Evolutionary conservation across 148 eudicot genomes (phyloP), one percentile per base, ranked within the genome.

Genomic region (Oxyria digyna): DNA sequence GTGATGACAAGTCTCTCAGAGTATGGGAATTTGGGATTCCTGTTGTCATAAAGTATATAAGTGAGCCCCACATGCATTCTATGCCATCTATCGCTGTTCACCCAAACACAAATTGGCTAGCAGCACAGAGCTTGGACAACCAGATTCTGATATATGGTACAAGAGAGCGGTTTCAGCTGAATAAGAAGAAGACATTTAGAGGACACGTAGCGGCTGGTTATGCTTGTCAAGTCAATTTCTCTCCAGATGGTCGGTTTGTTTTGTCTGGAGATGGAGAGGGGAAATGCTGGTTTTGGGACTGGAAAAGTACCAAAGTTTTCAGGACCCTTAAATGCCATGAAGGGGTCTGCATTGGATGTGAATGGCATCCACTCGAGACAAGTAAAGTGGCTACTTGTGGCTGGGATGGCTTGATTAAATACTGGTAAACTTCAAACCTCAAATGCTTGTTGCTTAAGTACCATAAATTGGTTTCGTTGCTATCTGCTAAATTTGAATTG

Each of bases 201-300:
- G 96, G 96, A 69, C 98, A 89, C 67, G 82, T 90, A 42, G 89
- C 78, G 46, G 98, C 98, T 35, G 98, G 98, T 67, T 93, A 93
- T 86, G 98, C 96, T 72, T 93, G 98, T 67, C 98, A 93, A 78
- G 98, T 93, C 52, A 90, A 90, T 76, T 93, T 93, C 68, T 90
- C 98, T n/a, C 98, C 98, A 0, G 98, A 93, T 82, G 98, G 98
- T 24, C 75, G 97, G 74, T 93, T 90, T 82, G 92, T 93, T 8
- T 79, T 93, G 95, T 93, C 97, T 1, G 98, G 98, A 70, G 98
- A 93, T 73, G 96, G 98, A 52, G 98, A 90, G 71, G 98, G 98
- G 8, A 86, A 74, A 69, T 90, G 92, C 86, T 90, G 98, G 98
- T 93, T 84, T 87, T 94, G 98, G 98, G 89, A 94, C 69, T 93